Conservation (phyloP, 2,329 filamentous ascomycete genomes). For the Alternaria alternata region DNA sequence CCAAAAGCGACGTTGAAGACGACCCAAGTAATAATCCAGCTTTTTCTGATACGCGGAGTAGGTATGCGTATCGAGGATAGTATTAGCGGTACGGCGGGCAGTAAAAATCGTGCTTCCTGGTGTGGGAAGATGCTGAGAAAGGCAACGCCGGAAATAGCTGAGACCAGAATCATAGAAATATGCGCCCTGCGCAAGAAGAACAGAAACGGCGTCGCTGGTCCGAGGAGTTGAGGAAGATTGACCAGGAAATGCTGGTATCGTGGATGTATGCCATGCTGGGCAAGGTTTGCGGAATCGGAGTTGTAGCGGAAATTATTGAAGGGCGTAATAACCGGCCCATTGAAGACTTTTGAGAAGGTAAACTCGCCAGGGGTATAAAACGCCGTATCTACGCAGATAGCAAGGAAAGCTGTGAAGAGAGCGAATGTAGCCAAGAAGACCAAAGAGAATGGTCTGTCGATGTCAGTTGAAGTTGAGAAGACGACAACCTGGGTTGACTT, state of each 20-base stretch:
- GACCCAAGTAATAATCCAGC: constrained; percentile 69
- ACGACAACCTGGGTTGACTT: constrained; percentile 43
- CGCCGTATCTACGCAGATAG: constrained; percentile 82
- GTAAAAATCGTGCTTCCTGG: constrained; percentile 80
- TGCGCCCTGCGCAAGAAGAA: constrained; percentile 59
- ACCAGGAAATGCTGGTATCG: constrained; percentile 61
- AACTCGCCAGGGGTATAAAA: constrained; percentile 75
- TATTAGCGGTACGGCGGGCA: constrained; percentile 79
- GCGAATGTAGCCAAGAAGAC: constrained; percentile 71
- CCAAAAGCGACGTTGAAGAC: constrained; percentile 74
- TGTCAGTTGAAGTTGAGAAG: constrained; percentile 12
- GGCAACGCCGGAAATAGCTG: constrained; percentile 75
- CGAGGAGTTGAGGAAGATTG: constrained; percentile 63
- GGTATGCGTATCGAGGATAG: constrained; percentile 76
- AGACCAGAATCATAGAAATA: constrained; percentile 69
- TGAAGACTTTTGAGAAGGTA: constrained; percentile 69
- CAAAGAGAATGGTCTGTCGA: constrained; percentile 64
- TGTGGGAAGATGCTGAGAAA: constrained; percentile 79
- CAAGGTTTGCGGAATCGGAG: constrained; percentile 57
- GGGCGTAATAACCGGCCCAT: constrained; percentile 61
- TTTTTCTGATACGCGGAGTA: constrained; percentile 57
- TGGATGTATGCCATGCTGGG: constrained; percentile 62
- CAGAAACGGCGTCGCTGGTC: constrained; percentile 59
- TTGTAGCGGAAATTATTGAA: constrained; percentile 64
- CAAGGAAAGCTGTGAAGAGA: constrained; percentile 72